Conservation (phyloP, 176 grass and related monocot species). For the Secale cereale region DNA sequence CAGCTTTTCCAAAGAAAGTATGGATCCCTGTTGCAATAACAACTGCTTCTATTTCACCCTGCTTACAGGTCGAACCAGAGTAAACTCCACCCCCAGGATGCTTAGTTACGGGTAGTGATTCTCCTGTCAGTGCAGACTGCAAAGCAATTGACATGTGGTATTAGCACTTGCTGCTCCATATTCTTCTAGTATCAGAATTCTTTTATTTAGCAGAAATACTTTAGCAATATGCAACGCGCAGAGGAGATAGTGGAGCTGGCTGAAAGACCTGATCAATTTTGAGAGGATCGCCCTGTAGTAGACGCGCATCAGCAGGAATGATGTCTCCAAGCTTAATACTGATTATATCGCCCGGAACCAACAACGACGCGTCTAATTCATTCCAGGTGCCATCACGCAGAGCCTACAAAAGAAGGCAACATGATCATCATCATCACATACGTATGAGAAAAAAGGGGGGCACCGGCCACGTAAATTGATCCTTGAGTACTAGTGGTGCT, state of each 20-base stretch:
- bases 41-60: constrained; percentile 77
- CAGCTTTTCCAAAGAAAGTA: constrained; percentile 81
- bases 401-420: constrained; percentile 34
- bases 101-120: constrained; percentile 69
- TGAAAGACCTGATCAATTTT: constrained; percentile 64
- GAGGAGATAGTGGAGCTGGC: not conserved
- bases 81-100: constrained; percentile 58
- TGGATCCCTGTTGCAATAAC: constrained; percentile 79
- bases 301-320: constrained; percentile 65
- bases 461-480: not conserved
- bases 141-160: not conserved
- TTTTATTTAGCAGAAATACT: not conserved
- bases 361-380: constrained; percentile 50
- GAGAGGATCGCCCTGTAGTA: constrained; percentile 56
- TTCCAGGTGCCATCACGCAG: constrained; percentile 54
- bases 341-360: constrained; percentile 74
- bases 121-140: constrained; percentile 71
- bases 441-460: not conserved
- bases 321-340: constrained; percentile 82
- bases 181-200: not conserved
- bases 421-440: not conserved
- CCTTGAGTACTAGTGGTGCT: not conserved
- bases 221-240: not conserved
- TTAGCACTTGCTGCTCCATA: not conserved
- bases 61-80: constrained; percentile 76